Percentiles rank a stretch among this genome's conserved stretches.
Evolutionary conservation across 345 rosid genomes (phyloP).

Genomic region (Citrus cavaleriei): DNA sequence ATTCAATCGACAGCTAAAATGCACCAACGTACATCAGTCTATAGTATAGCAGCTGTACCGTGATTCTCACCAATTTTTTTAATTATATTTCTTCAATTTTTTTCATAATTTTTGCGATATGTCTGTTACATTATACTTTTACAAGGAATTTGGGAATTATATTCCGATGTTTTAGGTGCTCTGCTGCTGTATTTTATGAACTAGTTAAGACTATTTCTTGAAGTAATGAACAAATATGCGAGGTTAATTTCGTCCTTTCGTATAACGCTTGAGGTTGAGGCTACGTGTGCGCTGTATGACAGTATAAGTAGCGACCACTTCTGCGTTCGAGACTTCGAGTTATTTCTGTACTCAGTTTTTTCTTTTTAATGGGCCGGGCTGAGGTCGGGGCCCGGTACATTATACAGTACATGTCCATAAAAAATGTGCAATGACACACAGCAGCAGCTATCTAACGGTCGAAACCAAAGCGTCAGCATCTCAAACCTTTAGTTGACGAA

Average conservation of each 20-base stretch:
- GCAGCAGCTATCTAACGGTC: not conserved
- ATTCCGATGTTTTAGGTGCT: not conserved
- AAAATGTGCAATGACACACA: not conserved
- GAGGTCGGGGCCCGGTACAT: not conserved
- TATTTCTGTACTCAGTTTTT: not conserved
- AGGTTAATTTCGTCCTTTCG: not conserved
- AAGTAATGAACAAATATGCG: no score
- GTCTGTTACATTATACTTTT: no score
- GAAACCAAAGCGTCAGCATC: not conserved
- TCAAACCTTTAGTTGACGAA: not conserved
- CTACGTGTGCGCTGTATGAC: no score
- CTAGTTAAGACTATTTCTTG: no score
- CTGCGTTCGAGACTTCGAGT: not conserved
- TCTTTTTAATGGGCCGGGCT: not conserved
- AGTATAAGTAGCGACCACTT: not conserved
- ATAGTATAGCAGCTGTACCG: not conserved
- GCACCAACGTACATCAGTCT: constrained; percentile 15
- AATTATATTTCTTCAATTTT: no score
- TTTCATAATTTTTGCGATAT: no score
- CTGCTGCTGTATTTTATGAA: not conserved
- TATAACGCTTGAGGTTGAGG: not conserved
- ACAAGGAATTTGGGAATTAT: no score
- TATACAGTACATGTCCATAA: not conserved
- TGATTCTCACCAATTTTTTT: no score
- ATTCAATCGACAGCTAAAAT: constrained; percentile 47